Evolutionary conservation across 805 yeast genomes (phyloP), one percentile per base, ranked within the genome.

Genomic region (Candida orba): DNA sequence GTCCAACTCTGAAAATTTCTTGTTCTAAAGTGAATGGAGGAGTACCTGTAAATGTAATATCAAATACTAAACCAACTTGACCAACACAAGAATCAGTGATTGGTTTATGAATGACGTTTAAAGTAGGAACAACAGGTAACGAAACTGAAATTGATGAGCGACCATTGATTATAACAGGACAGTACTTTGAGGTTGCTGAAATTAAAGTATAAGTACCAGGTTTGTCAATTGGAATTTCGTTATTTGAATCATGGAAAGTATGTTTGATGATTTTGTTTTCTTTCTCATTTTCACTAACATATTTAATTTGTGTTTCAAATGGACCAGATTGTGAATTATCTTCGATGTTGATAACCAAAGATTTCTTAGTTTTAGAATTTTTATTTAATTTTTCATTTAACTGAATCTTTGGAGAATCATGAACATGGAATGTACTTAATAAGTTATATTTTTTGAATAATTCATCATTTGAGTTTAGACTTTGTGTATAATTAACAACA

Each of bases 1-100:
- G 62, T 32, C 71, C 66, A 13, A 77, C 57, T 44, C 77, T 75
- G 53, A 76, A 84, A 13, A 82, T 78, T 36, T 74, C 72, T 47
- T 82, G 81, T 34, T 71, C 73, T 22, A 88, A 71, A 43, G 72
- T 72, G 65, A 84, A 93, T 2, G 98, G 97, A 0, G 95, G 84
- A 25, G 80, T 76, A 15, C 99, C 98, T 6, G 74, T 66, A 41
- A 83, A 69, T 1, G 72, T 63, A 45, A 90, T 69, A 40, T 81
- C 85, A 48, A 87, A 88, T 29, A 73, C 70, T 46, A 89, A 78
- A 0, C 97, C 99, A 8, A 88, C 81, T 37, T 89, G 87, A 0
- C 99, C 99, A 27, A 93, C 84, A 66, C 99, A 93, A 39, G 83
- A 77, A 55, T 91, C 98, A 23, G 78, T 69, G 3, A 91, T 78